Evolutionary conservation across 2,329 filamentous ascomycete species (phyloP).

Genomic region (Colletotrichum sp.): DNA sequence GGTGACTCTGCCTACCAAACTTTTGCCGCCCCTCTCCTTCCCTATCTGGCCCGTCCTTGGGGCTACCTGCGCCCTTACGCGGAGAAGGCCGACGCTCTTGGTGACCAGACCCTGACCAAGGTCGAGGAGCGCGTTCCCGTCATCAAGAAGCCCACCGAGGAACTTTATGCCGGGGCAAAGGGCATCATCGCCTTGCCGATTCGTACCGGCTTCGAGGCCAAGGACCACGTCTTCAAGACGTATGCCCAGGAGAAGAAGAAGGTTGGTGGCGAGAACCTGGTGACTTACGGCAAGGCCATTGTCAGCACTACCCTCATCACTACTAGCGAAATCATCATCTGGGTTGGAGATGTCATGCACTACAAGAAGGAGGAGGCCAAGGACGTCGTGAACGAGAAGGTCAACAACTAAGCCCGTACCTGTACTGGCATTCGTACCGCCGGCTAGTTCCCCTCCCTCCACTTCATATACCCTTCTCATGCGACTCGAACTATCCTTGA

Average conservation of each 20-base stretch:
- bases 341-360: conserved; percentile 63
- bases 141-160: conserved; percentile 76
- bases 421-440: neutral
- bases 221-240: conserved; percentile 63
- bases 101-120: conserved; percentile 71
- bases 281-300: conserved; percentile 73
- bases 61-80: conserved; percentile 86
- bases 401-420: conserved; percentile 40
- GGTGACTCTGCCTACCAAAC: conserved; percentile 77
- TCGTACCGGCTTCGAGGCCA: conserved; percentile 64
- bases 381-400: conserved; percentile 57
- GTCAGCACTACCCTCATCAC: conserved; percentile 72
- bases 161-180: conserved; percentile 70
- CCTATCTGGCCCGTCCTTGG: conserved; percentile 80
- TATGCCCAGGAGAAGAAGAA: conserved; percentile 67
- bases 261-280: conserved; percentile 64
- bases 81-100: conserved; percentile 78
- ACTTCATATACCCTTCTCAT: conserved; percentile 15
- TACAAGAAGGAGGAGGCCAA: conserved; percentile 67
- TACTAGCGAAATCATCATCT: conserved; percentile 67
- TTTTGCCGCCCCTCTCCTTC: conserved; percentile 78
- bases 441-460: neutral
- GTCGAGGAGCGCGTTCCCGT: conserved; percentile 75
- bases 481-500: neutral
- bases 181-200: conserved; percentile 66